Evolutionary conservation across 176 grass and related monocot species (phyloP).

Genomic region (Paspalum vaginatum): DNA sequence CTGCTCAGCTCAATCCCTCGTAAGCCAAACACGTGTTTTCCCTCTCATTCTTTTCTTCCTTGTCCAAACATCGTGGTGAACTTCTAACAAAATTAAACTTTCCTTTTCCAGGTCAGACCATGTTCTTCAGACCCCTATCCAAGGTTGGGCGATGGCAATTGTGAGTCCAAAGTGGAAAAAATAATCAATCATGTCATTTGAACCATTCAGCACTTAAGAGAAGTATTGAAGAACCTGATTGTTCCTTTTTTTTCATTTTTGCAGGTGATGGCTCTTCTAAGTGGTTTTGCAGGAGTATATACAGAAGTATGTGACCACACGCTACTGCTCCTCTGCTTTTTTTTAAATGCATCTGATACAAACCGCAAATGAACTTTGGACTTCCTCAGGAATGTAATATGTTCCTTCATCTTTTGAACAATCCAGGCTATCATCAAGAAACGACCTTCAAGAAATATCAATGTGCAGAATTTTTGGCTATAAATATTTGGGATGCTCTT

Average conservation of each 20-base stretch:
- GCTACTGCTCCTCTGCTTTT: too few species aligned
- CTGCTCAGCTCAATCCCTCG: slow-evolving; percentile 72
- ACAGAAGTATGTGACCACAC: slow-evolving; percentile 67
- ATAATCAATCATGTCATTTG: neutral
- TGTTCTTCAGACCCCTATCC: slow-evolving; percentile 55
- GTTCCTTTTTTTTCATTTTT: too few species aligned
- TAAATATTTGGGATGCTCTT: slow-evolving; percentile 79
- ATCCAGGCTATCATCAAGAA: slow-evolving; percentile 81
- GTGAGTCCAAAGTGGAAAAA: slow-evolving; percentile 45
- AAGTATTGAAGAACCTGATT: too few species aligned
- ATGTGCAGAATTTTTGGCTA: slow-evolving; percentile 81
- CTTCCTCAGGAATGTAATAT: too few species aligned
- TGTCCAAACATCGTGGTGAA: too few species aligned
- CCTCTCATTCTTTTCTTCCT: neutral
- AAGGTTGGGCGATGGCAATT: slow-evolving; percentile 78
- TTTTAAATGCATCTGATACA: too few species aligned
- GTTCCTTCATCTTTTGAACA: slow-evolving; percentile 16
- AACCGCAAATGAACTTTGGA: too few species aligned
- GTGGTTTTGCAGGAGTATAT: slow-evolving; percentile 73
- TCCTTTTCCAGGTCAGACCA: slow-evolving; percentile 47
- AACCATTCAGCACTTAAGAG: too few species aligned
- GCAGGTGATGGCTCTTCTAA: slow-evolving; percentile 78
- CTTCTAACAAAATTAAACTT: too few species aligned
- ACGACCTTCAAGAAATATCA: slow-evolving; percentile 71
- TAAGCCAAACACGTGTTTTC: slow-evolving; percentile 53